Base-by-base conservation (phyloP, 2,329 filamentous ascomycete genomes). In the Sphaerulina populicola region DNA sequence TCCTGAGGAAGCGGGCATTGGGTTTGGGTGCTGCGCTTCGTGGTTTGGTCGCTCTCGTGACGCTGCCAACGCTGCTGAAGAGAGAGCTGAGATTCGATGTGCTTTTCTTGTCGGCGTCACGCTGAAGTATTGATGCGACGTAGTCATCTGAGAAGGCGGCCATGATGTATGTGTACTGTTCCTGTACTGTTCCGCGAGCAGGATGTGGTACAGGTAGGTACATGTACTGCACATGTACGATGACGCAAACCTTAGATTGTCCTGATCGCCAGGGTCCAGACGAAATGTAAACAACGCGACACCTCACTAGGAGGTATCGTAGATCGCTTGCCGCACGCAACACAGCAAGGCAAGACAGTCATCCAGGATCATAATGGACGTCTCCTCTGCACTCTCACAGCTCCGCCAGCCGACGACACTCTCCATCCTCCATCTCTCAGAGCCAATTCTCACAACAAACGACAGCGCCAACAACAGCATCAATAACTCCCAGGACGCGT, bases 1-100 rank as follows among this genome's bases (percentile, higher is more conserved):
- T 85, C 52, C 83, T 83, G 38, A 98, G 72, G 66, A 97, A 97
- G 31, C 86, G 80, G 0, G 87, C 96, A 63, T 98, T 97, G 2
- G 91, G 90, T 66, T 91, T 96, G 0, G 87, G 88, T 57, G 77
- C 79, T 57, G 64, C 58, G 12, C 55, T 52, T 45, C 54, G 47
- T 4, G 51, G 54, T 27, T 27, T 27, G 18, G 50, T 46, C 18
- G 48, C 46, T 44, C 38, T 40, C 23, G 23, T 27, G 23, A 27
- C 23, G 31, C 44, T 37, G 37, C 47, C 43, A 7, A 57, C 27
- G 41, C 31, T 38, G 5, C 31, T 21, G n/a, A 35, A 46, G 18
- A 31, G 12, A 18, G 23, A 37, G 44, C 3, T 18, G 14, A 40
- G 37, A 40, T 23, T 36, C 12, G 31, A 35, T 35, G 31, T 35